Conservation (phyloP, 2,329 filamentous ascomycete species). For the Aspergillus melleus region DNA sequence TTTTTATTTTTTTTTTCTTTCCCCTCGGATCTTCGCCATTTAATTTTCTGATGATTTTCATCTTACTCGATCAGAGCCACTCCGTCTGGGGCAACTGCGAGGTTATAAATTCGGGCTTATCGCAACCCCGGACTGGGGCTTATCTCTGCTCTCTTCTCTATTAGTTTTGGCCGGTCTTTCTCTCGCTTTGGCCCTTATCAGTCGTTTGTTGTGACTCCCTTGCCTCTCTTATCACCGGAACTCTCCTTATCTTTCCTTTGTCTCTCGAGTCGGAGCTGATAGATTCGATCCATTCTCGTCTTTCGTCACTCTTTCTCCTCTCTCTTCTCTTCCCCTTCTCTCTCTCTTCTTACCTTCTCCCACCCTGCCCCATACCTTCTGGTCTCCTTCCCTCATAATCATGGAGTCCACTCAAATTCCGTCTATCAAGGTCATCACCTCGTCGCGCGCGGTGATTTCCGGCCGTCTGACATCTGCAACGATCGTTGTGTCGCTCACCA, state of each 20-base stretch:
- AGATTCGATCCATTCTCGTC: not conserved
- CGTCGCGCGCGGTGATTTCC: constrained; percentile 77
- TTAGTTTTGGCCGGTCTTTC: not conserved
- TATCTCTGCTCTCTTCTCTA: not conserved
- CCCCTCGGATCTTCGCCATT: not conserved
- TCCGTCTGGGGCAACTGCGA: not conserved
- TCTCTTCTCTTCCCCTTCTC: constrained; percentile 12
- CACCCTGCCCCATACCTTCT: constrained; percentile 6
- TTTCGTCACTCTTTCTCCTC: constrained; percentile 9
- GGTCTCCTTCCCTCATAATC: constrained; percentile 6
- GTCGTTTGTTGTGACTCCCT: not conserved
- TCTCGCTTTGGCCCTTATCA: constrained; percentile 9
- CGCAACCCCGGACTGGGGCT: constrained; percentile 7
- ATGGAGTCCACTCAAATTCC: constrained; percentile 29
- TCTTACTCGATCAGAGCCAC: constrained; percentile 10
- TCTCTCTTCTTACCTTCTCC: constrained; percentile 14
- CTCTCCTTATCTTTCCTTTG: constrained; percentile 1
- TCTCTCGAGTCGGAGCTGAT: not conserved
- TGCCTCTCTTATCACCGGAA: not conserved
- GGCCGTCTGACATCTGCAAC: constrained; percentile 78
- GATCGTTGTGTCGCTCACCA: constrained; percentile 71
- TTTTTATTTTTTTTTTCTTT: not conserved
- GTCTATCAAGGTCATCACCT: constrained; percentile 74
- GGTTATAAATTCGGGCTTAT: constrained; percentile 9
- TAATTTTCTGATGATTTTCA: not conserved